Conservation (phyloP, 306 rosid species). For the Prunus dulcis region DNA sequence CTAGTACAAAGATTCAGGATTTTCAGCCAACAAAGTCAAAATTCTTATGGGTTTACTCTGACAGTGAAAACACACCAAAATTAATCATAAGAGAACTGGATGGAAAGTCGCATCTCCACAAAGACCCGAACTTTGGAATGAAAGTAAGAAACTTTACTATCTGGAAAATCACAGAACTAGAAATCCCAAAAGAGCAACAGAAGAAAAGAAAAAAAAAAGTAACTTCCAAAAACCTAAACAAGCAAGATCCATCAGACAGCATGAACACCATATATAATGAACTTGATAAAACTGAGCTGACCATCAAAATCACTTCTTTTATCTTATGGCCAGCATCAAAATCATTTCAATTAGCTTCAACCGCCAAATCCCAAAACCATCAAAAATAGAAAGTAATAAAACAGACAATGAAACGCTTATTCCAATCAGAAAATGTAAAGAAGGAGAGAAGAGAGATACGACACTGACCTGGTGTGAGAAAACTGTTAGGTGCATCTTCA, state of each 20-base stretch:
- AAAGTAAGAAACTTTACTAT: conserved; percentile 2
- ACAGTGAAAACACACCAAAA: conserved; percentile 19
- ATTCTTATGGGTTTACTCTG: neutral
- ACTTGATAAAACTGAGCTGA: conserved; percentile 20
- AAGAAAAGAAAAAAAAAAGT: neutral
- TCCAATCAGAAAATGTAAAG: conserved; percentile 20
- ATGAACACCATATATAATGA: conserved; percentile 11
- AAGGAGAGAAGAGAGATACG: conserved; percentile 11
- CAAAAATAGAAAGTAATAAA: conserved; percentile 16
- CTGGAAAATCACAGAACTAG: conserved; percentile 21
- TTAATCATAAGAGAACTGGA: conserved; percentile 15
- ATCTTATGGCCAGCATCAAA: neutral
- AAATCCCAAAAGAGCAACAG: conserved; percentile 5
- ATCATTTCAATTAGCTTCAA: conserved; percentile 13
- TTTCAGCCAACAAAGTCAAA: neutral
- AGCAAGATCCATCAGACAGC: conserved; percentile 42
- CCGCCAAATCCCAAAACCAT: conserved; percentile 25
- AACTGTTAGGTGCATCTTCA: conserved; percentile 33
- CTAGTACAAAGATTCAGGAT: conserved; percentile 1
- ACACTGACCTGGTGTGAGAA: conserved; percentile 45
- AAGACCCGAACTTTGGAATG: conserved; percentile 23
- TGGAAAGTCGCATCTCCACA: neutral
- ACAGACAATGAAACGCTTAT: conserved; percentile 9
- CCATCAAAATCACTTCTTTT: conserved; percentile 4
- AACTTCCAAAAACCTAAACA: conserved; percentile 3